Conservation (phyloP, 345 rosid species). For the Erysimum cheiranthoides region DNA sequence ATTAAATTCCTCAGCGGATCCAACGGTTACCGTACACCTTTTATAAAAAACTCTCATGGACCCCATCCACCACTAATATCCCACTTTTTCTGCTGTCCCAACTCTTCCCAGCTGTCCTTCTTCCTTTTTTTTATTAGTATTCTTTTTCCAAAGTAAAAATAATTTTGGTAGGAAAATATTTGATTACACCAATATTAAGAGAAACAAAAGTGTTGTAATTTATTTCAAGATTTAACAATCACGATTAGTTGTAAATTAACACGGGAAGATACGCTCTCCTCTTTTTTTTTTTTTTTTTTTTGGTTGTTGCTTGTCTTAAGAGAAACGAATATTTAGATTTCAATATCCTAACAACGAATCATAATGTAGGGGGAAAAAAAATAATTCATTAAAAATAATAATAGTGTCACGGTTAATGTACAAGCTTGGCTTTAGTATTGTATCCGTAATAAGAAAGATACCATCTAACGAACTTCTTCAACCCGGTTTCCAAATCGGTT, state of each 20-base stretch:
- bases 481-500: conserved; percentile 86
- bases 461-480: conserved; percentile 83
- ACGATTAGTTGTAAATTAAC: neutral
- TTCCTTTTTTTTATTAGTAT: neutral
- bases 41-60: conserved; percentile 19
- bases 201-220: neutral
- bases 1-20: conserved; percentile 40
- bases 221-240: neutral
- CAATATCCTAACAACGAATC: conserved; percentile 33
- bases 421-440: conserved; percentile 57
- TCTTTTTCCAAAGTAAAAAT: conserved; percentile 7
- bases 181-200: conserved; percentile 1
- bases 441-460: conserved; percentile 79
- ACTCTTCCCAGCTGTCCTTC: conserved; percentile 39
- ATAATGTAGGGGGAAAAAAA: conserved; percentile 7
- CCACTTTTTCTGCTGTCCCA: conserved; percentile 38
- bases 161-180: conserved; percentile 31
- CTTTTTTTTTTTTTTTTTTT: neutral
- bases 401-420: conserved; percentile 44
- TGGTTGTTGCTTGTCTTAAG: conserved; percentile 6
- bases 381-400: conserved; percentile 19
- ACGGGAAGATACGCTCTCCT: neutral
- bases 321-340: conserved; percentile 26
- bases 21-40: conserved; percentile 43
- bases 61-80: conserved; percentile 16